Conservation (phyloP, 2,329 filamentous ascomycete genomes). For the Verticillium klebahnii region DNA sequence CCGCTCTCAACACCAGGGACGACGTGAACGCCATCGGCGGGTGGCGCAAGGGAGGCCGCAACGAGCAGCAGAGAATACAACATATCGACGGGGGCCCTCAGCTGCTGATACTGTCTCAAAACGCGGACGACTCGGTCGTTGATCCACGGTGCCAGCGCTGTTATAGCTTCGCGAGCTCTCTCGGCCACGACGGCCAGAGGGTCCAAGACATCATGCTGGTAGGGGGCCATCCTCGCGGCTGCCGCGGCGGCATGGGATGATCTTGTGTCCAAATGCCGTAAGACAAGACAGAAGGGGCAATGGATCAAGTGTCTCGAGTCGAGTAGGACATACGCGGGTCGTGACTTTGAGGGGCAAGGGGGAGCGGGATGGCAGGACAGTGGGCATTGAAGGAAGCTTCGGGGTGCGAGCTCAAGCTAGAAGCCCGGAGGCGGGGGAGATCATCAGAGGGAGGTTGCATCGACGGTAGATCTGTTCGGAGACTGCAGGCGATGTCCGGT, state of each 20-base stretch:
- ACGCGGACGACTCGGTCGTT: background rate
- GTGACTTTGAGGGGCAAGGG: background rate
- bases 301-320: background rate
- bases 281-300: background rate
- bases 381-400: background rate
- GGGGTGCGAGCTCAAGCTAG: background rate
- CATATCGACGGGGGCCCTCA: background rate
- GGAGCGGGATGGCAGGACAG: background rate
- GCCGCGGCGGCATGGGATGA: background rate
- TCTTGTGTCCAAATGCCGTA: background rate
- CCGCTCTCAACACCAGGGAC: slow-evolving; percentile 6
- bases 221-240: background rate
- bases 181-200: background rate
- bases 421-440: background rate
- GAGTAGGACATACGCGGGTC: background rate
- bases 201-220: background rate
- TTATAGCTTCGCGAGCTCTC: background rate
- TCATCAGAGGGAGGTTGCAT: background rate
- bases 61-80: background rate
- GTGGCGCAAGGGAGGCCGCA: background rate
- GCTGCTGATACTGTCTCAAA: background rate
- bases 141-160: background rate
- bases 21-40: background rate
- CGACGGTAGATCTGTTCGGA: background rate
- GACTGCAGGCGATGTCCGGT: too few relatives aligned